Percentiles rank a stretch among this genome's conserved stretches.
Conservation (phyloP, 169 alveolate genomes). For the Perkinsus marinus region DNA sequence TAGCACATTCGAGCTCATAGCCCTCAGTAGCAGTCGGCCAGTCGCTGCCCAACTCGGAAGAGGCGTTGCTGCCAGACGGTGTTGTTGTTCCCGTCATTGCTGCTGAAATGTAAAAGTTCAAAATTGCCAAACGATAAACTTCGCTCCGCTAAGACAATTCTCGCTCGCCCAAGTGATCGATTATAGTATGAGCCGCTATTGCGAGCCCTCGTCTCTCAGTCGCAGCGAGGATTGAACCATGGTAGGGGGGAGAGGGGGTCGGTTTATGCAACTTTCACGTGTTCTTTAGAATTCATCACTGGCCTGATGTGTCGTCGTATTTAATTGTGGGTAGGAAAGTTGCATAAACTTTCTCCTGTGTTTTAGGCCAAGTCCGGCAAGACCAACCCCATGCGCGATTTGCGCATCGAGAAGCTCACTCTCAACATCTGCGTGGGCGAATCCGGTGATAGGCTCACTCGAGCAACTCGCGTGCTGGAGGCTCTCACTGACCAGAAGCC, state of each 20-base stretch:
- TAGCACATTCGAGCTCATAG: neutral
- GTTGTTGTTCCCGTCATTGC: neutral
- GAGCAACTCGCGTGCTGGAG: conserved; percentile 96
- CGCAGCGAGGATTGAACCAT: neutral
- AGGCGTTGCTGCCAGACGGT: neutral
- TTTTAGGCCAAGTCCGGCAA: conserved; percentile 26
- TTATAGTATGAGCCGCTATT: neutral
- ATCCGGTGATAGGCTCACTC: conserved; percentile 97
- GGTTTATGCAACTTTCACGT: too few species aligned
- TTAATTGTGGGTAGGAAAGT: too few species aligned
- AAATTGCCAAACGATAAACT: neutral
- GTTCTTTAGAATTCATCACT: too few species aligned
- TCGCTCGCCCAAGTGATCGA: neutral
- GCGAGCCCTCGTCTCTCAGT: neutral
- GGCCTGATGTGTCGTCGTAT: too few species aligned
- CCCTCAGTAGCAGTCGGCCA: neutral
- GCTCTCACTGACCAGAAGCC: conserved; percentile 97
- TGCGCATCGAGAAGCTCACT: conserved; percentile 92
- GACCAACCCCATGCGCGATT: conserved; percentile 91
- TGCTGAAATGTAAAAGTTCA: neutral
- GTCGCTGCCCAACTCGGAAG: neutral
- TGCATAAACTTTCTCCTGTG: too few species aligned
- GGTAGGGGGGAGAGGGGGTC: neutral
- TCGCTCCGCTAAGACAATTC: neutral
- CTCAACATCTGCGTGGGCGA: conserved; percentile 97